Conservation (phyloP, 176 grass and related monocot species). For the Cenchrus fungigraminus region DNA sequence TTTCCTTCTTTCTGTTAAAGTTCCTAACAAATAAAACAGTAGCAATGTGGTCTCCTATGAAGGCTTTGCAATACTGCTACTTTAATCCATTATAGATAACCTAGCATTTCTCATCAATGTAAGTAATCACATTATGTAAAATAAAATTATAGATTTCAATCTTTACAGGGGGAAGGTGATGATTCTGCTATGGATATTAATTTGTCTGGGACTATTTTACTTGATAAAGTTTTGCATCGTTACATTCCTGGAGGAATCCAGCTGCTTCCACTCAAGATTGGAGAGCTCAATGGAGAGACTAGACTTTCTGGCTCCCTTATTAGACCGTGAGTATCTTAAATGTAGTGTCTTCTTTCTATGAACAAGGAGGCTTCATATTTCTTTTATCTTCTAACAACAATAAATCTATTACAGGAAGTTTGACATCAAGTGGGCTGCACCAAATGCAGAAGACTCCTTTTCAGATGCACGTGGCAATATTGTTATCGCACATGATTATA, state of each 20-base stretch:
- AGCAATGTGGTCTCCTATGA: background rate
- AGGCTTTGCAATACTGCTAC: slow-evolving; percentile 7
- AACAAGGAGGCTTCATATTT: background rate
- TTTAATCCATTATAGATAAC: background rate
- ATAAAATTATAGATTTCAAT: slow-evolving; percentile 50
- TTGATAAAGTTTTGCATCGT: slow-evolving; percentile 83
- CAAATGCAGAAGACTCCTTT: slow-evolving; percentile 97
- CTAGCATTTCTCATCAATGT: slow-evolving; percentile 28
- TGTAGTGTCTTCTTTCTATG: slow-evolving; percentile 17
- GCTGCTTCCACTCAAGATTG: slow-evolving; percentile 82
- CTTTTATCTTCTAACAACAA: slow-evolving; percentile 29
- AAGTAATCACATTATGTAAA: slow-evolving; percentile 35
- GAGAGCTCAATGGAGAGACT: slow-evolving; percentile 98
- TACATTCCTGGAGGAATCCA: slow-evolving; percentile 83
- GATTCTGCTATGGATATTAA: slow-evolving; percentile 96
- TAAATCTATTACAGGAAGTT: slow-evolving; percentile 70
- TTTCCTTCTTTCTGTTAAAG: slow-evolving; percentile 16
- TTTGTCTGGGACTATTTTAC: slow-evolving; percentile 95
- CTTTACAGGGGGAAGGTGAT: slow-evolving; percentile 79
- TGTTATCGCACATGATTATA: slow-evolving; percentile 86
- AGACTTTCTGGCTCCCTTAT: slow-evolving; percentile 87
- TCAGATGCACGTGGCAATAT: slow-evolving; percentile 92
- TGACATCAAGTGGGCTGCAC: slow-evolving; percentile 99
- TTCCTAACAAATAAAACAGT: slow-evolving; percentile 10
- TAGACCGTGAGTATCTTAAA: slow-evolving; percentile 80